phyloP scores from a whole-genome alignment of 140 eudicot genomes.

The Oenanthe javanica region DNA sequence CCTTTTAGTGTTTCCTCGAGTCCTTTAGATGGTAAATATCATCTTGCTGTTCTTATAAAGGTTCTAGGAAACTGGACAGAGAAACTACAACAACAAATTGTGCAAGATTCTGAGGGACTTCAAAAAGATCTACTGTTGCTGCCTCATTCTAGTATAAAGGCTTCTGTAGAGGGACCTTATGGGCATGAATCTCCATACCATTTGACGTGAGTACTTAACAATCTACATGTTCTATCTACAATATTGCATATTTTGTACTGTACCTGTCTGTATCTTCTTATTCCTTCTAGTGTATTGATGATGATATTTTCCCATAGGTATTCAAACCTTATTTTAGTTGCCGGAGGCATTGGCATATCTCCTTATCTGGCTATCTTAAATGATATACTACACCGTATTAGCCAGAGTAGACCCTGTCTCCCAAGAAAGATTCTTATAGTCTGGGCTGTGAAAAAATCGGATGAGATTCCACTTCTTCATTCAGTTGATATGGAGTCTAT shows the following conservation, averaged over 20 bases:
- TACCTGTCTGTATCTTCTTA: neutral
- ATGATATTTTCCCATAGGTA: conserved; percentile 39
- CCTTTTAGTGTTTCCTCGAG: conserved; percentile 94
- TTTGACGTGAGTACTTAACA: conserved; percentile 42
- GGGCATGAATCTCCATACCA: conserved; percentile 90
- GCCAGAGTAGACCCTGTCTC: conserved; percentile 57
- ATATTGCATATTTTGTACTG: neutral
- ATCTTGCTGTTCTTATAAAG: conserved; percentile 69
- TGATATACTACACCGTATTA: conserved; percentile 59
- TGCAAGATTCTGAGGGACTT: conserved; percentile 23
- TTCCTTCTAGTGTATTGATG: neutral
- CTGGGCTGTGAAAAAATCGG: conserved; percentile 80
- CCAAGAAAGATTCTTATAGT: conserved; percentile 62
- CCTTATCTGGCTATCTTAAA: conserved; percentile 86
- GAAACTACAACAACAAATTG: conserved; percentile 43
- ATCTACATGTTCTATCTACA: neutral
- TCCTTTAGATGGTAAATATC: conserved; percentile 71
- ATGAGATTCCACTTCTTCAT: conserved; percentile 87
- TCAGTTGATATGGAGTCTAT: conserved; percentile 53
- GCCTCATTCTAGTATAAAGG: conserved; percentile 37
- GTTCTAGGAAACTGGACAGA: conserved; percentile 92
- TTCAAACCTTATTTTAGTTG: conserved; percentile 76
- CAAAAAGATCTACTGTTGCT: conserved; percentile 22
- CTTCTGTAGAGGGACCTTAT: conserved; percentile 82
- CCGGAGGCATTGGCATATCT: conserved; percentile 95